Base-by-base conservation (phyloP, 495 filamentous ascomycete species). In the Aspergillus diversus region DNA sequence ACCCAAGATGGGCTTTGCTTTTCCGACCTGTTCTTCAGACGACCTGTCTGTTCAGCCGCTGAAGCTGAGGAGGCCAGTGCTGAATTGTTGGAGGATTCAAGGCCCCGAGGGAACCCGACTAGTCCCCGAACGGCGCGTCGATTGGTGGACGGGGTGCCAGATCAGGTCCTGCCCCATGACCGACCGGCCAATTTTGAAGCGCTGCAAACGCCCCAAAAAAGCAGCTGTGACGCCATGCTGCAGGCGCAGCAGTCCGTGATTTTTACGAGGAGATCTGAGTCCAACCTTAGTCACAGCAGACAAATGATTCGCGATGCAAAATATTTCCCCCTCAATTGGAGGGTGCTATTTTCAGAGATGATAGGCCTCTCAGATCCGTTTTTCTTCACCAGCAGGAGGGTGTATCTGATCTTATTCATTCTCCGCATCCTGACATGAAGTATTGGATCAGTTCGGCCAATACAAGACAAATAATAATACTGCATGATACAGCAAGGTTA, bases 181-280 rank as follows among this genome's bases (percentile, higher is more conserved):
- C 59, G 61, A 60, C 63, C 32, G 55, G 55, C 54, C 48, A 63
- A 56, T n/a, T 17, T 60, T 21, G 43, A 62, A 43, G 48, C 52
- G 61, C 67, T 69, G 67, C 67, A 66, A 50, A 66, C 42, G 61
- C 61, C 58, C 64, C 55, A 59, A 66, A 64, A 32, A 46, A 66
- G 67, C 21, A 69, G 51, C 63, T 47, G 63, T 69, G 67, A 69
- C 67, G 67, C 67, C 67, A 66, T 69, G 37, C 60, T 66, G 60
- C 65, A 69, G 63, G 33, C 60, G 21, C 53, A 59, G 42, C 52
- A 50, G 56, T 58, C 21, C 39, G 64, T 61, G 60, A 15, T 65
- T 60, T n/a, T 64, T 55, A 48, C 62, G 50, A 60, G 32, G 47
- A 43, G 60, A 60, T 63, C 42, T 49, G 42, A 60, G 54, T 16